Conservation (phyloP, 2,329 filamentous ascomycete genomes). For the Monilinia polystroma region DNA sequence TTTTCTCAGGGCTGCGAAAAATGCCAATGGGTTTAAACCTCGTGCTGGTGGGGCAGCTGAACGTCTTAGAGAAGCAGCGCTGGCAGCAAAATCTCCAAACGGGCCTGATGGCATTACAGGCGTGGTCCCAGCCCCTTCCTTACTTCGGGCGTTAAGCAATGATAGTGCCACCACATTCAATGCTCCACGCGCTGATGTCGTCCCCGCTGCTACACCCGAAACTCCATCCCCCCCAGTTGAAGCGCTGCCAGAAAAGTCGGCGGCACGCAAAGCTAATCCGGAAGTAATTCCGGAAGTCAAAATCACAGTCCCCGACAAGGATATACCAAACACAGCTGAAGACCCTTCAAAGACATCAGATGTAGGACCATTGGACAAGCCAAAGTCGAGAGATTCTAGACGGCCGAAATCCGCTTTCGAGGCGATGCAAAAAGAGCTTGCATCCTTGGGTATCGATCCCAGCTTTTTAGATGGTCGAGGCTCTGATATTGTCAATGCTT, state of each 20-base stretch:
- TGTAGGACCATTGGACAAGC: conserved; percentile 36
- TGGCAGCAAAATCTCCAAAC: conserved; percentile 55
- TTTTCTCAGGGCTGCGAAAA: conserved; percentile 77
- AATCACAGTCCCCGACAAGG: conserved; percentile 51
- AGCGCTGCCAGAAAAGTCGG: conserved; percentile 24
- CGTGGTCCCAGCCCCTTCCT: conserved; percentile 76
- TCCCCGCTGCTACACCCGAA: conserved; percentile 31
- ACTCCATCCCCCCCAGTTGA: background rate
- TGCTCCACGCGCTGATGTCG: conserved; percentile 33
- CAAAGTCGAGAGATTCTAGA: conserved; percentile 36
- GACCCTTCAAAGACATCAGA: conserved; percentile 42
- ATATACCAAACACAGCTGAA: conserved; percentile 46
- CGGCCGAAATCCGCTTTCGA: conserved; percentile 39
- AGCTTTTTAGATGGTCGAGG: conserved; percentile 73
- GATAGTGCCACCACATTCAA: conserved; percentile 41
- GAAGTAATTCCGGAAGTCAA: conserved; percentile 58
- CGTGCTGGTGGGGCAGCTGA: conserved; percentile 84
- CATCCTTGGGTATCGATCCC: conserved; percentile 69
- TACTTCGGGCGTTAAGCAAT: conserved; percentile 44
- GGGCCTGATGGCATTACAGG: conserved; percentile 87
- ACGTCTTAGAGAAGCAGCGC: conserved; percentile 55
- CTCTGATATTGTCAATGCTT: conserved; percentile 75
- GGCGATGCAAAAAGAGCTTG: conserved; percentile 40
- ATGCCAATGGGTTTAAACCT: conserved; percentile 76
- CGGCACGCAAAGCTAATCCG: conserved; percentile 33